These are phyloP conservation scores for Mycosphaerella arachidis DNA, from an alignment of 2,329 filamentous ascomycete species.

Conservation along the genomic window DNA sequence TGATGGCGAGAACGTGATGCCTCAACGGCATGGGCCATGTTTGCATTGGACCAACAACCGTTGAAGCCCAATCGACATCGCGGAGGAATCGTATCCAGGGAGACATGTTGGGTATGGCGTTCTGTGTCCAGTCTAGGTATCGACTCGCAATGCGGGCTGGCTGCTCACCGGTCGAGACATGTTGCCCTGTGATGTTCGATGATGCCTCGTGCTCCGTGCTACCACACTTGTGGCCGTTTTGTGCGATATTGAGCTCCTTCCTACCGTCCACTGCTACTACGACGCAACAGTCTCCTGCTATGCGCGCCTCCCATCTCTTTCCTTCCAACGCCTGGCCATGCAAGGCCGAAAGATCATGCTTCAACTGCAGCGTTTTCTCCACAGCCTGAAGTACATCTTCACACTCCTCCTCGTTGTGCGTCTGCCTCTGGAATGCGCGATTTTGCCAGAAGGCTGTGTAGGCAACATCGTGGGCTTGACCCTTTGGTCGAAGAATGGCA, in stretches of 20 bases:
- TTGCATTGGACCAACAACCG: slow-evolving; percentile 27
- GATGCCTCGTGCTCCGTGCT: no score
- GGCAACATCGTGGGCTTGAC: neutral
- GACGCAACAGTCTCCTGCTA: slow-evolving; percentile 13
- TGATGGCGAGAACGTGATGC: slow-evolving; percentile 23
- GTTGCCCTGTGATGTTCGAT: neutral
- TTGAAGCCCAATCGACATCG: slow-evolving; percentile 29
- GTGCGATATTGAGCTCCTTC: neutral
- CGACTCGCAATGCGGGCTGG: neutral
- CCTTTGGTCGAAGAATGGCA: slow-evolving; percentile 10
- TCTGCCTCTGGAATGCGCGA: slow-evolving; percentile 11
- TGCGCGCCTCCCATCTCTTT: slow-evolving; percentile 14
- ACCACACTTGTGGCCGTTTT: neutral
- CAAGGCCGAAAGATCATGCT: neutral
- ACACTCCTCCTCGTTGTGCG: slow-evolving; percentile 1
- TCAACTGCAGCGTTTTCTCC: neutral
- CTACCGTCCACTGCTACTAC: slow-evolving; percentile 3
- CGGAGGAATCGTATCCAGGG: slow-evolving; percentile 26
- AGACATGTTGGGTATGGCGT: slow-evolving; percentile 18
- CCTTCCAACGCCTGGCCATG: slow-evolving; percentile 14
- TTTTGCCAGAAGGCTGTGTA: slow-evolving; percentile 14
- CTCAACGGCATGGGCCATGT: slow-evolving; percentile 26
- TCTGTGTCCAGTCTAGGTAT: slow-evolving; percentile 29
- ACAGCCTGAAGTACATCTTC: slow-evolving; percentile 10
- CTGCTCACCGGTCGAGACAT: no score